Evolutionary conservation across 1,284 basidiomycete species (phyloP).

Genomic region (Schizophyllum amplum): DNA sequence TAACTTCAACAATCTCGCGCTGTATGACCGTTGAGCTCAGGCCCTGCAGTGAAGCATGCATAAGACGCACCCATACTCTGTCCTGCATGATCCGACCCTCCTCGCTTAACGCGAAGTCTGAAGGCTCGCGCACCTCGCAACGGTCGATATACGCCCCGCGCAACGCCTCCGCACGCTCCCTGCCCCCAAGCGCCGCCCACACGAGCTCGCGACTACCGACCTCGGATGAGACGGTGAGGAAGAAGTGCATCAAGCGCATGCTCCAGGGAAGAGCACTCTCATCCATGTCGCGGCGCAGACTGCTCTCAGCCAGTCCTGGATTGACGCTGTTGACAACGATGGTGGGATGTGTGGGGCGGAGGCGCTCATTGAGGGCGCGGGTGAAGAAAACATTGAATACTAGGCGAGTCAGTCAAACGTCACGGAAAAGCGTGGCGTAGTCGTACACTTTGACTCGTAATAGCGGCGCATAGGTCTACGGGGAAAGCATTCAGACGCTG

Average conservation of each 20-base stretch:
- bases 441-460: conserved; percentile 25
- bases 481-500: not conserved
- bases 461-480: conserved; percentile 18
- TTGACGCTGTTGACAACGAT: conserved; percentile 26
- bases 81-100: conserved; percentile 11
- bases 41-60: not conserved
- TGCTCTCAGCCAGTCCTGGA: conserved; percentile 25
- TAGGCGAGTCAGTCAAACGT: not conserved
- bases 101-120: conserved; percentile 12
- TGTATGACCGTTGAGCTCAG: not conserved
- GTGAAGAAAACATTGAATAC: conserved; percentile 25
- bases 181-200: conserved; percentile 29
- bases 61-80: conserved; percentile 11
- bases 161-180: conserved; percentile 12
- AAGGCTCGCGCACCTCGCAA: conserved; percentile 11
- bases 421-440: not conserved
- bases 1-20: not conserved
- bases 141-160: conserved; percentile 14
- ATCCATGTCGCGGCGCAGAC: conserved; percentile 13
- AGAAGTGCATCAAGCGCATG: conserved; percentile 6
- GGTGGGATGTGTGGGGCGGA: conserved; percentile 19
- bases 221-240: conserved; percentile 21
- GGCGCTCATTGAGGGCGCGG: conserved; percentile 23
- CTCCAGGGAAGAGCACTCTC: conserved; percentile 8
- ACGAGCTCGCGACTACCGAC: conserved; percentile 30